Base-by-base conservation (phyloP, 495 filamentous ascomycete species). In the Penicillium angulare region DNA sequence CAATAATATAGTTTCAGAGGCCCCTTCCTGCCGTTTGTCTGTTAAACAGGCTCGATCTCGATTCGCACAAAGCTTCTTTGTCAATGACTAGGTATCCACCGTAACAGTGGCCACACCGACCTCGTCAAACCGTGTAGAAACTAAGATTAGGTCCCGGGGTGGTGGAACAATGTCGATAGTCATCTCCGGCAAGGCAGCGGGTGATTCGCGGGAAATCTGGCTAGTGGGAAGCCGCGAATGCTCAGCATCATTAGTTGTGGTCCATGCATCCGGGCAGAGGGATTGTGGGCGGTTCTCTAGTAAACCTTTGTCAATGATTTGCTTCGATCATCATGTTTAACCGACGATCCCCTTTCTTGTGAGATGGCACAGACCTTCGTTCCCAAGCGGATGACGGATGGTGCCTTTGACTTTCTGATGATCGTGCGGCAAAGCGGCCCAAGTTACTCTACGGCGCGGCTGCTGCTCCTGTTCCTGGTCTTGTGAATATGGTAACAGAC, bases 61-160 rank as follows among this genome's bases (percentile, higher is more conserved):
- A 56, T 35, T 43, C 29, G 24, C n/a, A 50, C 32, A 32, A 4
- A n/a, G 24, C 22, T 34, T 26, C 18, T 46, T 31, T 7, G 46
- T 47, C 18, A 31, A 47, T 33, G 35, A 26, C 5, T n/a, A 31
- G 40, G 23, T 40, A 35, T 54, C 45, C 38, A 36, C 43, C 16
- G 34, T 15, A 31, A 15, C 23, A 29, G 38, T 41, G 46, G 53
- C 57, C 51, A 61, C 50, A 49, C 36, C 49, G 29, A 52, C 50
- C 49, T 65, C 59, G 59, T 65, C 48, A 60, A 50, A 62, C 55
- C 34, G 27, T 20, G 55, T 59, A 6, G 47, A 49, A 53, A 59
- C 58, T 57, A 62, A 52, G 12, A 32, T 17, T 56, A 59, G 53
- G 39, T 44, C 55, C 55, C 61, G 55, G 27, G 36, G 55, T n/a